Evolutionary conservation across 306 rosid species (phyloP), one percentile per base, ranked within the genome.

Genomic region (Chamaecrista fasciculata): DNA sequence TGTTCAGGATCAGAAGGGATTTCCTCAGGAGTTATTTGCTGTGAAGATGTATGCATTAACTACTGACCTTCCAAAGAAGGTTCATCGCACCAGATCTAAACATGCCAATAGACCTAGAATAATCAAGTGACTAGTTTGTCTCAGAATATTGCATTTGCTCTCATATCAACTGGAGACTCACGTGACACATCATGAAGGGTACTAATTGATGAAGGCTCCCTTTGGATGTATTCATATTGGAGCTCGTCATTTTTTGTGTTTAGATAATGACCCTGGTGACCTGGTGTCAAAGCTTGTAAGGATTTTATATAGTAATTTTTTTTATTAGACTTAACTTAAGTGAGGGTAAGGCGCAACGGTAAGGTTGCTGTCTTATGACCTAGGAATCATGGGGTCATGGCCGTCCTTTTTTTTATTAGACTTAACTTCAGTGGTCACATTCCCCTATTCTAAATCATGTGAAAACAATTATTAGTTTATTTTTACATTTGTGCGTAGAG

Each of bases 31-130:
- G 66, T 73, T 94, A 67, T 94, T 91, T 61, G 85, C 95, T 5
- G 99, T 94, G 76, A 94, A 91, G 87, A 94, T 91, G 85, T 91
- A 94, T 72, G 99, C 96, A 42, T 80, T 94, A 77, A 81, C 80
- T 20, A 81, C 86, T 0, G 96, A 94, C 0, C 53, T 68, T 70
- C 96, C 95, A 16, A 91, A 81, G 89, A 85, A 73, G 90, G 75
- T 67, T 62, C 80, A 63, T 28, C 78, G 77, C 14, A 28, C 81
- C 37, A 86, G 79, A 83, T 85, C 88, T 65, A 86, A 86, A 74
- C 76, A 72, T 57, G 70, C 81, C 61, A 90, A 94, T 72, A 85
- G 85, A 76, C 98, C 98, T 31, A 28, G 82, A 75, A 81, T 84
- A 74, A 94, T 91, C 76, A 80, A 74, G 86, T 94, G 88, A 90